phyloP scores from a whole-genome alignment of 257 asterid genomes.

The Solanum lycopersicoides region DNA sequence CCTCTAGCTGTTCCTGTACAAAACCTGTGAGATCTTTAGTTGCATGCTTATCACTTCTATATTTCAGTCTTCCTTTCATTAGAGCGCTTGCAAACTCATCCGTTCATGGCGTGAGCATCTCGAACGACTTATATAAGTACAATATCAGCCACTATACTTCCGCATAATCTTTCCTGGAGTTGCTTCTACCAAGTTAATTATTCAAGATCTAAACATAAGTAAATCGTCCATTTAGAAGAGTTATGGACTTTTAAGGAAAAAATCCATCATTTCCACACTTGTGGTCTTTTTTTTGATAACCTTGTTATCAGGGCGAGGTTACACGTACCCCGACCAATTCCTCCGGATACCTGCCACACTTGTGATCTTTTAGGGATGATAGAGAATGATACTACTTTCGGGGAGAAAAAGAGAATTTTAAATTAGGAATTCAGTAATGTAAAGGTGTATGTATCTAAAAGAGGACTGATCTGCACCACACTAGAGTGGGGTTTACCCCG shows the following conservation, averaged over 20 bases:
- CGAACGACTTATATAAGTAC: not conserved
- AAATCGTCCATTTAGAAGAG: not conserved
- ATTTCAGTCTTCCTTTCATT: not conserved
- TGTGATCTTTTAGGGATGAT: not conserved
- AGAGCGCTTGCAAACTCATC: not conserved
- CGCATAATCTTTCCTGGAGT: not conserved
- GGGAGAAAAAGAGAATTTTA: not conserved
- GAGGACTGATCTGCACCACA: not conserved
- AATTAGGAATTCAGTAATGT: not conserved
- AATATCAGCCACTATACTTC: not conserved
- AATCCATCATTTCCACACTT: not conserved
- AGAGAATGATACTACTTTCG: not conserved
- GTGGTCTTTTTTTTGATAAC: not conserved
- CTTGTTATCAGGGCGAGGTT: not conserved
- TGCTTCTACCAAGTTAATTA: not conserved
- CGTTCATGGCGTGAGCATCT: not conserved
- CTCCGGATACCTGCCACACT: not conserved
- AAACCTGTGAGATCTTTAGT: not conserved
- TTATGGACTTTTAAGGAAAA: not conserved
- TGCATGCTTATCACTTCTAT: not conserved
- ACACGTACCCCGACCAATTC: not conserved
- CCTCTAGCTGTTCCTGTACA: not conserved
- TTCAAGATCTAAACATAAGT: not conserved
- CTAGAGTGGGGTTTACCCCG: not conserved
- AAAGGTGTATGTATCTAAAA: not conserved